Conservation (phyloP, 177 flowering plant species). For the Vitis hybrid region DNA sequence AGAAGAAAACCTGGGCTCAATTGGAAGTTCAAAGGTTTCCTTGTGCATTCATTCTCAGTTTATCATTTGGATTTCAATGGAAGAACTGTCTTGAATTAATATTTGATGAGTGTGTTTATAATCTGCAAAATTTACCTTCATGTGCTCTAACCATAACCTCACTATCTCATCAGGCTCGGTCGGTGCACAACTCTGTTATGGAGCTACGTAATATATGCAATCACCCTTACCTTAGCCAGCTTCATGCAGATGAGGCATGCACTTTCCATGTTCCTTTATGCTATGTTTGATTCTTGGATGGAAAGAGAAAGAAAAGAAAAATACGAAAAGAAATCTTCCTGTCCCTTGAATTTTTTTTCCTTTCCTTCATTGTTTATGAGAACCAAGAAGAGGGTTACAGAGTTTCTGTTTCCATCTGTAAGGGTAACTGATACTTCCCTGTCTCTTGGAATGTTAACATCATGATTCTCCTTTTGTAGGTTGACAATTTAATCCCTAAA, state of each 20-base stretch:
- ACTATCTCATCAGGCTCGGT: conserved; percentile 50
- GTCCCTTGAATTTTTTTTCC: neutral
- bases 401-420: neutral
- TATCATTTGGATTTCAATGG: neutral
- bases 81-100: neutral
- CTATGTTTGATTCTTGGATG: conserved; percentile 4
- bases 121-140: neutral
- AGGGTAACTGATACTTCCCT: too few species aligned
- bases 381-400: neutral
- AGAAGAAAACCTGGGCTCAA: conserved; percentile 91
- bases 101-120: neutral
- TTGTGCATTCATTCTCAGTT: neutral
- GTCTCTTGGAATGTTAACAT: neutral
- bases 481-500: conserved; percentile 69
- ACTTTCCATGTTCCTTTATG: conserved; percentile 7
- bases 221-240: conserved; percentile 97
- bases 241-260: conserved; percentile 90
- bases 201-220: conserved; percentile 98
- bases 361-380: neutral
- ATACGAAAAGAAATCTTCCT: neutral
- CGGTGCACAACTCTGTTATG: conserved; percentile 97
- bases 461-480: conserved; percentile 36
- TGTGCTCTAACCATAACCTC: conserved; percentile 2
- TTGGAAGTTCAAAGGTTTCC: conserved; percentile 81
- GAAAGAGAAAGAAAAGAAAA: neutral